These are phyloP conservation scores for Pelargonium citronellum DNA, from an alignment of 441 rosid species.

Conservation along the genomic window DNA sequence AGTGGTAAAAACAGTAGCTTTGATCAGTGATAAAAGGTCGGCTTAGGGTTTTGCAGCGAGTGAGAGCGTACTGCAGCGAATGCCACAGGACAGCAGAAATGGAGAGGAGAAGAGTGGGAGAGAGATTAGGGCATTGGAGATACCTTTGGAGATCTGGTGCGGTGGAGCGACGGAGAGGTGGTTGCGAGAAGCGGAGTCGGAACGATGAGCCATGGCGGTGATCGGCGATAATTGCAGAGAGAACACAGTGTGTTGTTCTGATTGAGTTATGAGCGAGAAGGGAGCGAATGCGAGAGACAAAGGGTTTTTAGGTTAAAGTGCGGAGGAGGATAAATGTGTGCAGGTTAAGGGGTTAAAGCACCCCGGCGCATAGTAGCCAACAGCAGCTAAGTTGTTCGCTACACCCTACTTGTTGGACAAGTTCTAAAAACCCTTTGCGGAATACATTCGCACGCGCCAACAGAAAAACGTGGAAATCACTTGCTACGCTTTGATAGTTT, in stretches of 20 bases:
- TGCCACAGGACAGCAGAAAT: neutral
- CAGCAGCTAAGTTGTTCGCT: neutral
- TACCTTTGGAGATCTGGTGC: slow-evolving; percentile 84
- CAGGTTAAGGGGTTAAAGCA: slow-evolving; percentile 2
- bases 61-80: neutral
- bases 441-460: slow-evolving; percentile 3
- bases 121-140: neutral
- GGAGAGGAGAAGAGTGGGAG: neutral
- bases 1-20: neutral
- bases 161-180: slow-evolving; percentile 66
- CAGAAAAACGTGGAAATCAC: neutral
- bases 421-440: neutral
- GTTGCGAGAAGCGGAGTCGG: slow-evolving; percentile 53
- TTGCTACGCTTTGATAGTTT: neutral
- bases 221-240: slow-evolving; percentile 35
- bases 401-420: neutral
- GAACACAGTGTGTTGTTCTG: neutral
- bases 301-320: slow-evolving; percentile 10
- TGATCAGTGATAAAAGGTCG: neutral
- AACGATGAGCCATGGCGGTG: slow-evolving; percentile 68
- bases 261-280: neutral
- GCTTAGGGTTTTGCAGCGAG: neutral
- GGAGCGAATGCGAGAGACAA: slow-evolving; percentile 8
- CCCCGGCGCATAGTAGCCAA: neutral
- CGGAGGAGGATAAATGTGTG: slow-evolving; percentile 9